Percentiles rank a stretch among this genome's conserved stretches.
These are phyloP conservation scores for Mycena rosella DNA, from an alignment of 768 basidiomycete species.

Conservation along the genomic window DNA sequence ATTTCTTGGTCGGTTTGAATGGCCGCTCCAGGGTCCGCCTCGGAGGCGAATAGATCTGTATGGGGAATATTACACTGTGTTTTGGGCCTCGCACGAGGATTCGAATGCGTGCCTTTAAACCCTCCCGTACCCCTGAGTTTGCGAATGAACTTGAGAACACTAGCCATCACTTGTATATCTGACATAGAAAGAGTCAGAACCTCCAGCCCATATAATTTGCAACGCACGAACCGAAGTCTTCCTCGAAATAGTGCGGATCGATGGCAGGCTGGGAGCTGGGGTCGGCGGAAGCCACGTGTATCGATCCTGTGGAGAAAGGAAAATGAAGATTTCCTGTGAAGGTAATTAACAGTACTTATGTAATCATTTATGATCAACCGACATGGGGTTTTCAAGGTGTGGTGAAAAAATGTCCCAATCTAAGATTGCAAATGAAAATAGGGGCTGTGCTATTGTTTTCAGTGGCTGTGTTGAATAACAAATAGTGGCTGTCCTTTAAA, in stretches of 20 bases:
- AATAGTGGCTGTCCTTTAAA: too few relatives aligned
- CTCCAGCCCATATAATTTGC: not conserved
- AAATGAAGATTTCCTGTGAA: constrained; percentile 38
- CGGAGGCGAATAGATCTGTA: constrained; percentile 20
- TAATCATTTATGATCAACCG: too few relatives aligned
- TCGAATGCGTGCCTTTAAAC: constrained; percentile 11
- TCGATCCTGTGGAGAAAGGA: constrained; percentile 42
- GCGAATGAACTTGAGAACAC: constrained; percentile 38
- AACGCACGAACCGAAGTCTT: constrained; percentile 39
- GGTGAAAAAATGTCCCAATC: too few relatives aligned
- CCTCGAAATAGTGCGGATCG: constrained; percentile 43
- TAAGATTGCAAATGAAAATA: too few relatives aligned
- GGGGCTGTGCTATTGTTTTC: too few relatives aligned
- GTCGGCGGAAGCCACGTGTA: constrained; percentile 37
- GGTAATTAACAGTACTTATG: too few relatives aligned
- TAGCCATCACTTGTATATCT: constrained; percentile 4
- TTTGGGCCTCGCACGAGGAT: not conserved
- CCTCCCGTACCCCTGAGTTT: constrained; percentile 35
- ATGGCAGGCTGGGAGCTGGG: constrained; percentile 36
- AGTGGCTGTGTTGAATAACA: too few relatives aligned
- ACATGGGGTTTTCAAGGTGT: too few relatives aligned
- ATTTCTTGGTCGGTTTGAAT: constrained; percentile 39
- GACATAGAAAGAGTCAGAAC: not conserved
- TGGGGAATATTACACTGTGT: not conserved
- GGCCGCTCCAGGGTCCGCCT: constrained; percentile 35